Base-by-base conservation (phyloP, 495 filamentous ascomycete genomes). In the Durotheca rogersii region DNA sequence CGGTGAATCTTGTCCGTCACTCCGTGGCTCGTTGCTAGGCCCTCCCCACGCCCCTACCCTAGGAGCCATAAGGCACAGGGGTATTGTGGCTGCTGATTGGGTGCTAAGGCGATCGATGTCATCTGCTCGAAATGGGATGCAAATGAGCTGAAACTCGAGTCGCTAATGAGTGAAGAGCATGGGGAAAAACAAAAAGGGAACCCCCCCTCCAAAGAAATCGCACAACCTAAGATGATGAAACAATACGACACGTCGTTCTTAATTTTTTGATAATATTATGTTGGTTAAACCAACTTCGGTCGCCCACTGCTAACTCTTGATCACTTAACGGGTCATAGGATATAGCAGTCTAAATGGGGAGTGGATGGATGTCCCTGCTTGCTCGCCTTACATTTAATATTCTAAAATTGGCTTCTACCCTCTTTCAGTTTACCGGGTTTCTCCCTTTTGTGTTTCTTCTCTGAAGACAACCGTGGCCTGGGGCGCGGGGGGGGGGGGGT, bases 111-210 rank as follows among this genome's bases (percentile, higher is more conserved):
- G 34, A 35, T 21, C 36, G 46, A 45, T 27, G 23, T 27, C 23
- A 27, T 47, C 47, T 51, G 2, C 15, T 17, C 36, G 16, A 40
- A 46, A 56, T 55, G 17, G 39, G 39, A 49, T 49, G 43, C 7
- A 44, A n/a, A 46, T 21, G 50, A 59, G 56, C 56, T 59, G 56
- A 59, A 59, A 59, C 18, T 29, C 6, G n/a, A n/a, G n/a, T n/a
- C n/a, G n/a, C n/a, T n/a, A n/a, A n/a, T n/a, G n/a, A n/a, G n/a
- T n/a, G n/a, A n/a, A n/a, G n/a, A 27, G 32, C 29, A 27, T 39
- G 18, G 14, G 15, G 11, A 41, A 15, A 34, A 9, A 41, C 15
- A 31, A 6, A 34, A 35, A 29, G 37, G 18, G 30, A 33, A 50
- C 40, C 20, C 29, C 44, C 39, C 31, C 17, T n/a, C n/a, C 15